Conservation (phyloP, 2,329 filamentous ascomycete genomes). For the Dactylellina drechsleri region DNA sequence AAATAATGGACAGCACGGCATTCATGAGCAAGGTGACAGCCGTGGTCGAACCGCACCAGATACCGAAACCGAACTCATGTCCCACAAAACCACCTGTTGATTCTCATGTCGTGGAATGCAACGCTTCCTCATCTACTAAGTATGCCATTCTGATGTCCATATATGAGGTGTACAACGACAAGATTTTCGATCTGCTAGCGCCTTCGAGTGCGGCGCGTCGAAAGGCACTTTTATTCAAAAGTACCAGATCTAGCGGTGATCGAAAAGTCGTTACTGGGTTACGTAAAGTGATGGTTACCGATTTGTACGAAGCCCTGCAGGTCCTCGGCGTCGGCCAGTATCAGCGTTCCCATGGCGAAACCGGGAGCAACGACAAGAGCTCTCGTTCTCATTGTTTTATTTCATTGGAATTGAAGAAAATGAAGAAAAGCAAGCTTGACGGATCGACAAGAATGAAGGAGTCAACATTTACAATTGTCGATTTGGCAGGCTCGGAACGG, state of each 20-base stretch:
- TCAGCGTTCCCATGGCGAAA: slow-evolving; percentile 87
- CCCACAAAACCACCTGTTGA: slow-evolving; percentile 50
- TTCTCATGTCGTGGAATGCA: slow-evolving; percentile 21
- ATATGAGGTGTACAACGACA: slow-evolving; percentile 99
- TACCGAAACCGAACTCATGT: slow-evolving; percentile 45
- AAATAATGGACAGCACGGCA: slow-evolving; percentile 29
- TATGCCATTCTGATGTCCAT: slow-evolving; percentile 93
- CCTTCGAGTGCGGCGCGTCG: slow-evolving; percentile 66
- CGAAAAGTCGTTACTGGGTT: slow-evolving; percentile 94
- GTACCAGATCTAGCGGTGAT: slow-evolving; percentile 85
- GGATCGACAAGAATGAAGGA: slow-evolving; percentile 63
- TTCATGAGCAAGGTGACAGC: slow-evolving; percentile 52
- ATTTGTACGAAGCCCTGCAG: slow-evolving; percentile 75
- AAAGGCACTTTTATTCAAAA: slow-evolving; percentile 89
- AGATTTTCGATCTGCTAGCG: slow-evolving; percentile 91
- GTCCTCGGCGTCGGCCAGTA: slow-evolving; percentile 60
- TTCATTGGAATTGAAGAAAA: slow-evolving; percentile 48
- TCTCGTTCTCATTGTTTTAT: slow-evolving; percentile 77
- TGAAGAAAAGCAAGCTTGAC: slow-evolving; percentile 70
- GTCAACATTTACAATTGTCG: slow-evolving; percentile 85
- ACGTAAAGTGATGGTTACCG: slow-evolving; percentile 86
- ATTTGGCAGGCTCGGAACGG: slow-evolving; percentile 91
- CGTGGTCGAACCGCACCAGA: slow-evolving; percentile 42
- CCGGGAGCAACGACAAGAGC: slow-evolving; percentile 89
- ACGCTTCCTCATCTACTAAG: slow-evolving; percentile 61